Conservation (phyloP, 75 land plant genomes). For the Picea glauca region DNA sequence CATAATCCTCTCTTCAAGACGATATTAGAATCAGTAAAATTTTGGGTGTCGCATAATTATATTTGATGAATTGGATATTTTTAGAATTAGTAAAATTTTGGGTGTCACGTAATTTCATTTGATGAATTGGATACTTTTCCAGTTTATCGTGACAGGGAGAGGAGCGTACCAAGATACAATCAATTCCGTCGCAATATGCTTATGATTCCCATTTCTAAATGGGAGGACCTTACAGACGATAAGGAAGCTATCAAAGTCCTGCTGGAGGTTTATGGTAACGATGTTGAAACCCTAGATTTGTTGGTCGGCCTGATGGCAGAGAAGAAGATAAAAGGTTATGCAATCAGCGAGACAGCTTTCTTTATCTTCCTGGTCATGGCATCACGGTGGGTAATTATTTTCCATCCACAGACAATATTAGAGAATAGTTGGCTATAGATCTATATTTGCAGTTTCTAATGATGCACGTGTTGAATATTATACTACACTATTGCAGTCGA, state of each 20-base stretch:
- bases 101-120: too few species aligned
- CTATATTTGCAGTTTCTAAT: too few species aligned
- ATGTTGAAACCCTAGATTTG: constrained; percentile 63
- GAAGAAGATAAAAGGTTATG: constrained; percentile 68
- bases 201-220: constrained; percentile 51
- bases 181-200: constrained; percentile 57
- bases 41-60: too few species aligned
- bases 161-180: constrained; percentile 60
- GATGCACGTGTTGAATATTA: too few species aligned
- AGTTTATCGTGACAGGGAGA: constrained; percentile 67
- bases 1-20: too few species aligned
- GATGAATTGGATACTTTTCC: not conserved
- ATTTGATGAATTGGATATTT: not conserved
- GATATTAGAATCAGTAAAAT: too few species aligned
- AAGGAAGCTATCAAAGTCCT: constrained; percentile 35
- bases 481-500: constrained; percentile 32
- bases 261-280: constrained; percentile 54
- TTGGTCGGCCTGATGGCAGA: constrained; percentile 56
- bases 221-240: constrained; percentile 74
- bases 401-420: too few species aligned
- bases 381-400: constrained; percentile 5
- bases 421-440: too few species aligned
- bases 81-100: too few species aligned
- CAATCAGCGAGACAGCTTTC: constrained; percentile 75
- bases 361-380: constrained; percentile 57